Base-by-base conservation (phyloP, 2,329 filamentous ascomycete genomes). In the Diaporthe ampelina region DNA sequence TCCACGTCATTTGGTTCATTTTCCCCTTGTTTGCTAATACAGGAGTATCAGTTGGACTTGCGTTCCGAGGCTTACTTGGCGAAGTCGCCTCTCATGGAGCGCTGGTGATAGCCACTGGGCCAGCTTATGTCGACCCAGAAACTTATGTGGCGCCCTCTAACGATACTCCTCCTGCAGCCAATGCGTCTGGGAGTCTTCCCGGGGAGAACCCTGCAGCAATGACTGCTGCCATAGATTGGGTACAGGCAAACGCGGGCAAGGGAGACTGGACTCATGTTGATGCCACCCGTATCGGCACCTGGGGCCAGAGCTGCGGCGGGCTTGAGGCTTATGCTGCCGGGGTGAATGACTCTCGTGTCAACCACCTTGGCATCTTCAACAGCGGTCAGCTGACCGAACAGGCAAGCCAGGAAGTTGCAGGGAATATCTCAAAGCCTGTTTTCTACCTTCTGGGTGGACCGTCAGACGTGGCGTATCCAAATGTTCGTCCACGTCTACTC, bases 251-350 rank as follows among this genome's bases (percentile, higher is more conserved):
- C 8, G 52, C 52, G 7, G 52, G 52, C 26, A 32, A 56, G 26
- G 52, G 26, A 56, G 52, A 56, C 2, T 56, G 52, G 52, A n/a
- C 13, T 19, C 52, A 56, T 10, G 10, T 56, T 9, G 52, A 57
- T 57, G 54, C 17, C 8, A 11, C 54, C 8, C 54, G 54, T 11
- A 32, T 32, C 17, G 54, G 54, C 26, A 32, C 54, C 26, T 57
- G 54, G 54, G 54, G 54, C 54, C 26, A 32, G 54, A 57, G 54
- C 54, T 57, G 54, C 29, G 54, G 54, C 8, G 54, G 54, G 54
- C 54, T 57, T 10, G 26, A 57, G 19, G 54, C 54, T 17, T 57
- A 56, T 19, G 52, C 24, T 2, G 26, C 52, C 15, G 52, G 52
- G 26, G 2, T 56, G 52, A 56, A 56, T 19, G 52, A 56, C 15